Base-by-base conservation (phyloP, 2,329 filamentous ascomycete species). In the Juglanconis oblonga region DNA sequence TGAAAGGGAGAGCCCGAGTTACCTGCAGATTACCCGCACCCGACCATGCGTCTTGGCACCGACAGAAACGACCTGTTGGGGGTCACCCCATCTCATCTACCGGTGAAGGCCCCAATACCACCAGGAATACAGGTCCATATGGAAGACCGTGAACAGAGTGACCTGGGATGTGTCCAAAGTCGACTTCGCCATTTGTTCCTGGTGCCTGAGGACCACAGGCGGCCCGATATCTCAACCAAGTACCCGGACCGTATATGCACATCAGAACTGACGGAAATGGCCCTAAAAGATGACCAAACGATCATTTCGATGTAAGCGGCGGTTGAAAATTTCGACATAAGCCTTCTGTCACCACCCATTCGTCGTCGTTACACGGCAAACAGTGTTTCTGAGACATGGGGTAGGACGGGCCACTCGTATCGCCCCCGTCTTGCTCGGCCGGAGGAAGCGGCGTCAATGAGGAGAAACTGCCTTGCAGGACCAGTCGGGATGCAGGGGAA, bases 11-110 rank as follows among this genome's bases (percentile, higher is more conserved):
- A 42, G 52, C 57, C 11, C 40, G 49, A 47, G 6, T 42, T 48
- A 38, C 53, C 36, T 59, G 60, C 60, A 57, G 50, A 36, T 54
- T 55, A 48, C 53, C 49, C 48, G 52, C 48, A 53, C 57, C 33
- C 57, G 53, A 52, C 48, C 52, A 40, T 56, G 55, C 59, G 38
- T 53, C 60, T 59, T 56, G 57, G 60, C 53, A 60, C 45, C 58
- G 33, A 45, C 40, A 51, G 36, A 54, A 55, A 29, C 51, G 38
- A 17, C 42, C 10, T 33, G 36, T 31, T 38, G 32, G 33, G 14
- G 38, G 17, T 31, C 14, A 10, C 29, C 8, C 53, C 49, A 3
- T 33, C n/a, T 32, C 38, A 50, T 13, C 10, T 51, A 9, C 35
- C 47, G 52, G 17, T 5, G 35, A 44, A 36, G 38, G 10, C 38